A percentile compares a stretch with the other conserved stretches of the same genome.
phyloP scores from a whole-genome alignment of 306 rosid species.

The Trifolium subterraneum region DNA sequence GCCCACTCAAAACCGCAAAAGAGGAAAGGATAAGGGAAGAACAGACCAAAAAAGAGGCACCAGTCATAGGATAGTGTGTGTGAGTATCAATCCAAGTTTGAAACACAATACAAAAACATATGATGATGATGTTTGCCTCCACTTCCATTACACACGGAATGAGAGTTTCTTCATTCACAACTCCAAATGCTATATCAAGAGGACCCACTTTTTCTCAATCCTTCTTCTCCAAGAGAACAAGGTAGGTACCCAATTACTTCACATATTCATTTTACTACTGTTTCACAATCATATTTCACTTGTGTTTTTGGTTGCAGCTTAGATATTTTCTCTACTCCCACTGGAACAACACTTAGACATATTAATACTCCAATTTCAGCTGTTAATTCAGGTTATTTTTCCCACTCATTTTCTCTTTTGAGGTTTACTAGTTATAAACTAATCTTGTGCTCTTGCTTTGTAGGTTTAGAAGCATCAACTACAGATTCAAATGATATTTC shows the following conservation, averaged over 20 bases:
- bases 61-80: not conserved
- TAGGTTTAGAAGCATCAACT: slow-evolving; percentile 81
- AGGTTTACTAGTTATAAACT: slow-evolving; percentile 17
- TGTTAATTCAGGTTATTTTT: slow-evolving; percentile 44
- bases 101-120: not conserved
- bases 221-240: slow-evolving; percentile 2
- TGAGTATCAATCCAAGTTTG: not conserved
- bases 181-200: slow-evolving; percentile 39
- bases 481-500: slow-evolving; percentile 54
- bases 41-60: not conserved
- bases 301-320: slow-evolving; percentile 27
- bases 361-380: slow-evolving; percentile 39
- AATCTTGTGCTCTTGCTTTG: slow-evolving; percentile 32
- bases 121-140: slow-evolving; percentile 16
- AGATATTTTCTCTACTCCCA: not conserved
- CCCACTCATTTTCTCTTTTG: not conserved
- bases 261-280: not conserved
- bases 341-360: slow-evolving; percentile 26
- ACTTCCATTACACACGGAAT: slow-evolving; percentile 20
- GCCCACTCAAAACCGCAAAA: not conserved
- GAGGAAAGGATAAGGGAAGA: slow-evolving; percentile 23
- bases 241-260: slow-evolving; percentile 11
- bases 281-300: not conserved
- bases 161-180: slow-evolving; percentile 37
- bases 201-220: slow-evolving; percentile 4